Base-by-base conservation (phyloP, 1,139 yeast genomes). In the Yamadazyma spencermartinsiae region DNA sequence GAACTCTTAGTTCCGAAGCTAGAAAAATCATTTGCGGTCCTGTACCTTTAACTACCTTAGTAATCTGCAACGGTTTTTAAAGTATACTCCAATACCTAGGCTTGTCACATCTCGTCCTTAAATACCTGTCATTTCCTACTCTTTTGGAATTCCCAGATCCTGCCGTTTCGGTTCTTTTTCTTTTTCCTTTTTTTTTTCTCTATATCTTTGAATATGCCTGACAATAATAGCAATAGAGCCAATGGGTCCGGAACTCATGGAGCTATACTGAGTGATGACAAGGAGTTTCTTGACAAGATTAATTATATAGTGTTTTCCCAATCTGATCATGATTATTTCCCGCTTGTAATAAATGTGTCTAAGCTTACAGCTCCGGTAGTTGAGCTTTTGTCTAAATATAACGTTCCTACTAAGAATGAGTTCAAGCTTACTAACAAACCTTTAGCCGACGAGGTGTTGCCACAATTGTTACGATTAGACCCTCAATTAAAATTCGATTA, bases 401-500 rank as follows among this genome's bases (percentile, higher is more conserved):
- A 37, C 17, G 13, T 43, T 15, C 42, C 45, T 4, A 7, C 13
- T 3, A 29, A 30, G 13, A 28, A 25, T 11, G 35, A 27, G 12
- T 19, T 44, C 15, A 35, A 36, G 20, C 18, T 48, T 2, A 39
- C 40, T 1, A 31, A 34, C 17, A 49, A 46, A 29, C 14, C 33
- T 3, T 8, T 38, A 4, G 20, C 38, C 16, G 46, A 44, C 31
- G 20, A 41, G 13, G 11, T 49, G 4, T 27, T 49, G 4, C 44
- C 43, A 4, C 33, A 38, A 32, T 33, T 49, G 11, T 3, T 37
- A 2, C 31, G 39, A 31, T n/a, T 41, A 4, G 37, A 33, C 8
- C 28, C 36, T 4, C 35, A 37, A 6, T 8, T 46, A 2, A 35
- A 50, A 31, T 54, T 60, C 34, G 55, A 55, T 40, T 61, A 63